Evolutionary conservation across 306 rosid species (phyloP), one percentile per base, ranked within the genome.

Genomic region (Vicia sativa): DNA sequence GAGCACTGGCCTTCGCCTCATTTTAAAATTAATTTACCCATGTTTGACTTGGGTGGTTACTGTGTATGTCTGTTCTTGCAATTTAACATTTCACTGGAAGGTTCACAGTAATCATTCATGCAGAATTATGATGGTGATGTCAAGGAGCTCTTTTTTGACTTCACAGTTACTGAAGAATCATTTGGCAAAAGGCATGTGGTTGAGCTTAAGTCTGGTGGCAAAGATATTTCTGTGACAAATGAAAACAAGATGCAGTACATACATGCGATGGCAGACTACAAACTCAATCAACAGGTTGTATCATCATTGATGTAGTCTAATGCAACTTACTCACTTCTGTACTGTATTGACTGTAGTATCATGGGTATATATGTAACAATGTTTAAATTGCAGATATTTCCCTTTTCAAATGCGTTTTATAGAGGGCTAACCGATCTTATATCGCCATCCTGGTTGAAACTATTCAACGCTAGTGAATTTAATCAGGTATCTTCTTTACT

Each of bases 221-320:
- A 86, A 80, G 96, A 93, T 82, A 73, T 82, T 60, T 73, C 84
- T 68, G 98, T 93, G 70, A 82, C 95, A 76, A 86, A 81, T 64
- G 92, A 88, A 85, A 90, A 90, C 77, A 93, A 83, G 76, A 86
- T 93, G 97, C 98, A 93, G 79, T 93, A 93, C 80, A 86, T 93
- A 62, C 96, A 93, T 78, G 98, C 93, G 38, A 90, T 93, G 73
- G 98, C 98, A 46, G 90, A 93, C 81, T 93, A 90, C 85, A 93
- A 93, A 84, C 93, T 93, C 69, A 93, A 93, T 75, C 87, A 88
- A 38, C 98, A 93, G 97, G 98, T 90, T 75, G 72, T 71, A 21
- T 78, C 16, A 53, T 72, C 60, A 28, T 49, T 68, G 43, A 31
- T 70, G 53, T 45, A 61, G 65, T 77, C 61, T 59, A 50, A 72